Conservation (phyloP, 768 basidiomycete genomes). For the Lactarius hengduanensis region DNA sequence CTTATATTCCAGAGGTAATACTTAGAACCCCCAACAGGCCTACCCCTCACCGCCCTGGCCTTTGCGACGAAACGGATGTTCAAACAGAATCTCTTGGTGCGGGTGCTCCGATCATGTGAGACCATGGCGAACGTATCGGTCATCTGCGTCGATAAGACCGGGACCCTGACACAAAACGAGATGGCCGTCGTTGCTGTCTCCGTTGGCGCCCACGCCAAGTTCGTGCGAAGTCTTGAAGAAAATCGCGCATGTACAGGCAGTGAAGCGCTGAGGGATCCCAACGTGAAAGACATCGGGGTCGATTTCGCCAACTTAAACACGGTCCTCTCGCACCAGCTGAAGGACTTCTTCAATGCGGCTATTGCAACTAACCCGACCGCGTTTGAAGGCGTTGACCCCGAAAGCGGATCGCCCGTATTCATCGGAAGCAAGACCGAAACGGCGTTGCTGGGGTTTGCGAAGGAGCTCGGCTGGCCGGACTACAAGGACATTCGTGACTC, state of each 20-base stretch:
- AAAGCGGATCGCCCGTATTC: slow-evolving; percentile 59
- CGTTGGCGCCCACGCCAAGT: slow-evolving; percentile 91
- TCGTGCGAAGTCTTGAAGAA: slow-evolving; percentile 74
- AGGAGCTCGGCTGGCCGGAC: slow-evolving; percentile 72
- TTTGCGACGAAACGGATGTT: slow-evolving; percentile 99
- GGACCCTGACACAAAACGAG: slow-evolving; percentile 90
- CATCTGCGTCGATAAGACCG: slow-evolving; percentile 93
- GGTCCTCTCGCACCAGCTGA: slow-evolving; percentile 59
- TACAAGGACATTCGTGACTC: slow-evolving; percentile 65
- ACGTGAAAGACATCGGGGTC: slow-evolving; percentile 79
- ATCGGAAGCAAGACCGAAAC: slow-evolving; percentile 96
- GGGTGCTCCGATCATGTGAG: slow-evolving; percentile 94
- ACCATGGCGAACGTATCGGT: slow-evolving; percentile 99
- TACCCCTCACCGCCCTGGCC: slow-evolving; percentile 91
- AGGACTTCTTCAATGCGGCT: slow-evolving; percentile 73
- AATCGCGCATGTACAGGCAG: slow-evolving; percentile 73
- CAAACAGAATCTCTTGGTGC: slow-evolving; percentile 89
- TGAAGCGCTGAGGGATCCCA: slow-evolving; percentile 43
- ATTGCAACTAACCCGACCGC: slow-evolving; percentile 94
- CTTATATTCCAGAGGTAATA: slow-evolving; percentile 16
- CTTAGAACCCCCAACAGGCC: slow-evolving; percentile 46
- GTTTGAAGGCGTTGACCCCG: slow-evolving; percentile 75
- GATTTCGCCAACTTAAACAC: slow-evolving; percentile 71
- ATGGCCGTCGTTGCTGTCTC: slow-evolving; percentile 98
- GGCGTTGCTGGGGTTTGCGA: slow-evolving; percentile 81